phyloP scores from a whole-genome alignment of 495 filamentous ascomycete genomes.

The Symbiotaphrina buchneri region DNA sequence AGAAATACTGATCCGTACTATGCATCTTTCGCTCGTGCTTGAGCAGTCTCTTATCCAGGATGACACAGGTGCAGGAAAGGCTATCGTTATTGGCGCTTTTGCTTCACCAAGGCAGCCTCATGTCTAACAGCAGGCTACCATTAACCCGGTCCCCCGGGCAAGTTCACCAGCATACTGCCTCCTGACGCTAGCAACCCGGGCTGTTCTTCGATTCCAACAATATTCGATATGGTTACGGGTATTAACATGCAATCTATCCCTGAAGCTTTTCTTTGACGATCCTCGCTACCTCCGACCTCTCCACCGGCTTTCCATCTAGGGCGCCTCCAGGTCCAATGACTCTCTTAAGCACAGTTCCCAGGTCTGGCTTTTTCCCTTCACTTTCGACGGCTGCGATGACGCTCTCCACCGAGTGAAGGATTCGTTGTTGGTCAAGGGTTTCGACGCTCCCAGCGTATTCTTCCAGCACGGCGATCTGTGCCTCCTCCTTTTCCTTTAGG shows the following conservation, averaged over 20 bases:
- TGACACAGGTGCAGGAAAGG: conserved; percentile 25
- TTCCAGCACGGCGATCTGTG: conserved; percentile 28
- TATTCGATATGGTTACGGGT: no score
- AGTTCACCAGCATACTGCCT: no score
- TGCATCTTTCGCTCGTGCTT: conserved; percentile 28
- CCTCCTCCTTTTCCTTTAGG: conserved; percentile 32
- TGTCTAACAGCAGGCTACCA: background rate
- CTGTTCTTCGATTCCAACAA: no score
- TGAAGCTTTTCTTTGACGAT: conserved; percentile 15
- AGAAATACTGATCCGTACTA: conserved; percentile 39
- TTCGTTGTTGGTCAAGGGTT: conserved; percentile 23
- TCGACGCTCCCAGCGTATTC: conserved; percentile 31
- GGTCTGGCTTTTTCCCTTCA: conserved; percentile 17
- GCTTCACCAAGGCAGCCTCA: background rate
- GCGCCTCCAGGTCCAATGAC: conserved; percentile 22
- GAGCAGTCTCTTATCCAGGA: conserved; percentile 30
- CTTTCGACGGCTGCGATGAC: conserved; percentile 20
- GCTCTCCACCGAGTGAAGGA: conserved; percentile 19
- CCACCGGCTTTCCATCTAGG: conserved; percentile 29
- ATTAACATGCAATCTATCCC: background rate
- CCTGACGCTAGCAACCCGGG: no score
- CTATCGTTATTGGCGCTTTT: conserved; percentile 34
- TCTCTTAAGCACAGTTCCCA: conserved; percentile 23
- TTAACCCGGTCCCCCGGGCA: background rate
- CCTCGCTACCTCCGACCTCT: conserved; percentile 22